Evolutionary conservation across 1,284 basidiomycete genomes (phyloP).

Genomic region (Heliocybe sulcata): DNA sequence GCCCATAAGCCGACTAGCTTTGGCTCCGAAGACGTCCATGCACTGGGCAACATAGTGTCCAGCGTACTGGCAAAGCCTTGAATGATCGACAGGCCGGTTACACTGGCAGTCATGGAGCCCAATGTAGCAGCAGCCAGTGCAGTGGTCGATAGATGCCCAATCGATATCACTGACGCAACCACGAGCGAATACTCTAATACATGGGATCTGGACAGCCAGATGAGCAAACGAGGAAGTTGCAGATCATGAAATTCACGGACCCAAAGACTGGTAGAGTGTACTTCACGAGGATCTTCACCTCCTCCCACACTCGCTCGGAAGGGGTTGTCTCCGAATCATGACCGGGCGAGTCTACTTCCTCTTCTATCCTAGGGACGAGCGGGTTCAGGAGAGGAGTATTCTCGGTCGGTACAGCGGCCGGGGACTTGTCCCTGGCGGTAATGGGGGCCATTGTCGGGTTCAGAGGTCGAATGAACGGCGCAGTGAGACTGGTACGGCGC

Average conservation of each 20-base stretch:
- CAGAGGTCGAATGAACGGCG: conserved; percentile 21
- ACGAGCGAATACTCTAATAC: conserved; percentile 70
- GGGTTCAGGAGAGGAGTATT: conserved; percentile 45
- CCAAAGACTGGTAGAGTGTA: conserved; percentile 66
- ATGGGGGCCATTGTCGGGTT: conserved; percentile 25
- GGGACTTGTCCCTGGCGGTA: conserved; percentile 15
- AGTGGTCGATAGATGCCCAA: conserved; percentile 79
- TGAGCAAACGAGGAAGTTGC: conserved; percentile 4
- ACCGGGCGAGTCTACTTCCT: conserved; percentile 23
- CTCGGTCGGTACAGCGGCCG: conserved; percentile 26
- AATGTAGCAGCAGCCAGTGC: conserved; percentile 83
- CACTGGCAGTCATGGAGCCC: conserved; percentile 83
- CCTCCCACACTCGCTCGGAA: conserved; percentile 43
- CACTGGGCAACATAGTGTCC: conserved; percentile 85
- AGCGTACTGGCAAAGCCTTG: conserved; percentile 82
- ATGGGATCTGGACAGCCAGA: conserved; percentile 47
- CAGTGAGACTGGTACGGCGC: conserved; percentile 26
- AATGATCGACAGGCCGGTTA: conserved; percentile 67
- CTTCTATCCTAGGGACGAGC: conserved; percentile 37
- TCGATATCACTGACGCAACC: conserved; percentile 70
- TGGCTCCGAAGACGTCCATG: conserved; percentile 84
- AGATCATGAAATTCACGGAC: conserved; percentile 27
- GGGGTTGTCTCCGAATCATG: conserved; percentile 15
- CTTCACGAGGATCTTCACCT: conserved; percentile 48
- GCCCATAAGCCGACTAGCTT: conserved; percentile 86